phyloP scores from a whole-genome alignment of 768 basidiomycete genomes.

The Phylloporus rhodoxanthus region DNA sequence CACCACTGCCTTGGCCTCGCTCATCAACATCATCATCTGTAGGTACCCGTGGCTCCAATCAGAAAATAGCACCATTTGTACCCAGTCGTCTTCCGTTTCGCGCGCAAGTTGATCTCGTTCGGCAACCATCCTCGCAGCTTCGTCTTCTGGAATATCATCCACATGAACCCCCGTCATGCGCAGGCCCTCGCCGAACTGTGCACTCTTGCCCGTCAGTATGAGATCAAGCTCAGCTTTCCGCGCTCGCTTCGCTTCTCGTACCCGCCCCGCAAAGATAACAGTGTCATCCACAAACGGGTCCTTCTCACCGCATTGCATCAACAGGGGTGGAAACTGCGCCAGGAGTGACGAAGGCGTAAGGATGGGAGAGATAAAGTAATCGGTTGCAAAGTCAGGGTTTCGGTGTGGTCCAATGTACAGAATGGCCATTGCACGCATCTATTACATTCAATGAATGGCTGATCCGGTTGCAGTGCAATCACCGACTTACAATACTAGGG shows the following conservation, averaged over 20 bases:
- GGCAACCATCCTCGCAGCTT: slow-evolving; percentile 40
- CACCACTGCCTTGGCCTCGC: slow-evolving; percentile 72
- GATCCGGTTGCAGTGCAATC: slow-evolving; percentile 4
- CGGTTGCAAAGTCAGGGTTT: slow-evolving; percentile 89
- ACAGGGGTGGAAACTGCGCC: slow-evolving; percentile 88
- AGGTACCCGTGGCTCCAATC: slow-evolving; percentile 98
- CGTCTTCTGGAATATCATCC: slow-evolving; percentile 24
- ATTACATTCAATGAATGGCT: slow-evolving; percentile 5
- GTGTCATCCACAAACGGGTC: slow-evolving; percentile 97
- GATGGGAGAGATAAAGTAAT: slow-evolving; percentile 95
- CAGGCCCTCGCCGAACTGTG: slow-evolving; percentile 54
- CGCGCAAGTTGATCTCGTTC: slow-evolving; percentile 56
- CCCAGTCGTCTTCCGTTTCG: slow-evolving; percentile 91
- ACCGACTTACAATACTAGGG: slow-evolving; percentile 81
- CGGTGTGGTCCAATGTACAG: slow-evolving; percentile 91
- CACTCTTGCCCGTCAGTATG: slow-evolving; percentile 53
- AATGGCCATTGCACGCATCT: slow-evolving; percentile 99
- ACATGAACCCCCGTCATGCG: slow-evolving; percentile 50
- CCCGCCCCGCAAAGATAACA: slow-evolving; percentile 89
- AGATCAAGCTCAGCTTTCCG: slow-evolving; percentile 70
- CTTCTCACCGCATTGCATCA: slow-evolving; percentile 94
- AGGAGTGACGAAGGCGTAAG: slow-evolving; percentile 78
- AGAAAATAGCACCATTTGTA: slow-evolving; percentile 85
- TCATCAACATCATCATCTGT: slow-evolving; percentile 88
- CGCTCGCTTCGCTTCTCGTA: slow-evolving; percentile 90